phyloP scores from a whole-genome alignment of 148 eudicot genomes.

The Nyssa sinensis region DNA sequence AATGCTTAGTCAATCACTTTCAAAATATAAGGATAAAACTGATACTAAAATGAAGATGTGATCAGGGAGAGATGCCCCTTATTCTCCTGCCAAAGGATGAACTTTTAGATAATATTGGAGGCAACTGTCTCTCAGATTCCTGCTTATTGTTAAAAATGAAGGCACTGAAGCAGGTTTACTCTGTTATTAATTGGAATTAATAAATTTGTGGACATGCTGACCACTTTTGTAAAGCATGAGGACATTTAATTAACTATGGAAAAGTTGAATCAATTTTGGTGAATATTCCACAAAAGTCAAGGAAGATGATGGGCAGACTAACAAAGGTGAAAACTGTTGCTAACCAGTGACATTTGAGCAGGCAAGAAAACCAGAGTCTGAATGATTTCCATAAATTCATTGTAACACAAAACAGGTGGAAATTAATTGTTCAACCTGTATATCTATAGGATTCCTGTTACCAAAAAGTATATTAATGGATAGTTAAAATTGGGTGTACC shows the following conservation, averaged over 20 bases:
- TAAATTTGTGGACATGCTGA: not conserved
- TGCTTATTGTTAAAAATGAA: no score
- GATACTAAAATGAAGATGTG: not conserved
- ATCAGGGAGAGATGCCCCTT: not conserved
- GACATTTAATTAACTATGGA: not conserved
- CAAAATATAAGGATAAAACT: no score
- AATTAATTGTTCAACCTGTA: not conserved
- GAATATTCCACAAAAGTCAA: not conserved
- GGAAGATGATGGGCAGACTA: not conserved
- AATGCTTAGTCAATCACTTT: no score
- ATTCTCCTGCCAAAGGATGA: no score
- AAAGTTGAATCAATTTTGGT: not conserved
- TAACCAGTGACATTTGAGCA: not conserved
- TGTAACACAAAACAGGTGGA: not conserved
- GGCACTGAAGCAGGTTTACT: no score
- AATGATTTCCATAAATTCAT: no score
- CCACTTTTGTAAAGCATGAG: not conserved
- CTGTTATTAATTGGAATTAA: no score
- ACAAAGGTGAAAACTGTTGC: no score
- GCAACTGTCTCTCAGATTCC: no score
- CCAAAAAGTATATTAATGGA: not conserved
- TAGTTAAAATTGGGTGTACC: constrained; percentile 42
- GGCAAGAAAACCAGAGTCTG: not conserved
- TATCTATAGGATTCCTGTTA: not conserved
- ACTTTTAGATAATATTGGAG: no score